Evolutionary conservation across 306 rosid species (phyloP).

Genomic region (Boehmeria nivea): DNA sequence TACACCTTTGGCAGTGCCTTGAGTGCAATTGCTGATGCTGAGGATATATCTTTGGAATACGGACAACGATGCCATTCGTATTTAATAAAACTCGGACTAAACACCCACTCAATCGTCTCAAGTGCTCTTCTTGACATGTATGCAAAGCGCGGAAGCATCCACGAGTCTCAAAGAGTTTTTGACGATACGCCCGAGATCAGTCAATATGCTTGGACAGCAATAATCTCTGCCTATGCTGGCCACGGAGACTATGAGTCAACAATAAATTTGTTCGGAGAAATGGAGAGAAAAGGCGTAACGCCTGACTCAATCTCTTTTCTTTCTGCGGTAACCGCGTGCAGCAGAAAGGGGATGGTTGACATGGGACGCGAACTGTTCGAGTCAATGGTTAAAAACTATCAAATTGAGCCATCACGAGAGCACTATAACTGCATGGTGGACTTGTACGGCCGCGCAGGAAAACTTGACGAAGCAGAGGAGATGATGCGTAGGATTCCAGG

Average conservation of each 20-base stretch:
- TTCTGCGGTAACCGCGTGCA: slow-evolving; percentile 60
- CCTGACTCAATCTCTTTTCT: slow-evolving; percentile 73
- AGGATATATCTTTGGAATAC: slow-evolving; percentile 58
- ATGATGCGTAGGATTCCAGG: slow-evolving; percentile 53
- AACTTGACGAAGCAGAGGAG: slow-evolving; percentile 56
- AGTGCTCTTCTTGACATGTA: slow-evolving; percentile 82
- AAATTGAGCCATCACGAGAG: slow-evolving; percentile 58
- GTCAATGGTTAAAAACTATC: slow-evolving; percentile 47
- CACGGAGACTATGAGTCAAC: slow-evolving; percentile 68
- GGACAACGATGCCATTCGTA: slow-evolving; percentile 74
- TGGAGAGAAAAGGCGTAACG: slow-evolving; percentile 50
- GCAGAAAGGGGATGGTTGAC: slow-evolving; percentile 78
- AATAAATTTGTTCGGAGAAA: slow-evolving; percentile 47
- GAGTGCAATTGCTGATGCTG: slow-evolving; percentile 66
- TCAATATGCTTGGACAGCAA: slow-evolving; percentile 69
- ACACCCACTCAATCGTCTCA: slow-evolving; percentile 47
- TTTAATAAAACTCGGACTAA: slow-evolving; percentile 54
- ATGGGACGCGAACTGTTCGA: slow-evolving; percentile 49
- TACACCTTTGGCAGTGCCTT: slow-evolving; percentile 84
- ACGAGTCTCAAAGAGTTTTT: slow-evolving; percentile 59
- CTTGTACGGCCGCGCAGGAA: slow-evolving; percentile 71
- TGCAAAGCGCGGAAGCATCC: slow-evolving; percentile 75
- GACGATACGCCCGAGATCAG: slow-evolving; percentile 45
- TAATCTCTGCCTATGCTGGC: slow-evolving; percentile 65
- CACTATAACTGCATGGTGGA: slow-evolving; percentile 79